Evolutionary conservation across 1,284 basidiomycete species (phyloP).

Genomic region (Pseudozyma thailandica): DNA sequence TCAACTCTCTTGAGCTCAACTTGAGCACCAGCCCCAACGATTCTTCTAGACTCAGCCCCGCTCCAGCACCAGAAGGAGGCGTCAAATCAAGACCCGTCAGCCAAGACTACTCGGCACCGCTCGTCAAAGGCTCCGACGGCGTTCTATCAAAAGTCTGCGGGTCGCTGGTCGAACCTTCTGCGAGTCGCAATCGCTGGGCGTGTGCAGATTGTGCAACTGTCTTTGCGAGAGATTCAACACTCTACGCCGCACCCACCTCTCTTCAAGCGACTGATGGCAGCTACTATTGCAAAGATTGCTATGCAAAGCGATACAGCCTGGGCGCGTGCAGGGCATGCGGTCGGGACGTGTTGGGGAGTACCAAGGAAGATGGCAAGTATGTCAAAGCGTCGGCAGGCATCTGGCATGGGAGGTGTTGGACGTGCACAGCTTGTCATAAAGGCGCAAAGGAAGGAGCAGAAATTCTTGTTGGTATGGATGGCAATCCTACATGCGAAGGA

Average conservation of each 20-base stretch:
- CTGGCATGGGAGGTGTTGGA: constrained; percentile 60
- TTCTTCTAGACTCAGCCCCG: not conserved
- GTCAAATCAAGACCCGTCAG: constrained; percentile 4
- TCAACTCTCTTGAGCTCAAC: not conserved
- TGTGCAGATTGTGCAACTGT: constrained; percentile 45
- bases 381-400: constrained; percentile 45
- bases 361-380: constrained; percentile 58
- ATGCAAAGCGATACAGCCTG: constrained; percentile 43
- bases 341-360: constrained; percentile 49
- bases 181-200: constrained; percentile 46
- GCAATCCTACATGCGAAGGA: constrained; percentile 46
- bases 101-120: constrained; percentile 48
- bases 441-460: constrained; percentile 19
- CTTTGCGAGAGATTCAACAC: constrained; percentile 58
- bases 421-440: constrained; percentile 39
- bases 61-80: no score
- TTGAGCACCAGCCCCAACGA: not conserved
- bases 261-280: constrained; percentile 3
- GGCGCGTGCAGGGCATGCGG: constrained; percentile 43
- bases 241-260: constrained; percentile 51
- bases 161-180: constrained; percentile 52
- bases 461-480: constrained; percentile 55
- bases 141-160: constrained; percentile 57
- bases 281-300: constrained; percentile 55
- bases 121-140: constrained; percentile 48